Conservation (phyloP, 108 stramenopile species). For the Mediolabrus comicus region DNA sequence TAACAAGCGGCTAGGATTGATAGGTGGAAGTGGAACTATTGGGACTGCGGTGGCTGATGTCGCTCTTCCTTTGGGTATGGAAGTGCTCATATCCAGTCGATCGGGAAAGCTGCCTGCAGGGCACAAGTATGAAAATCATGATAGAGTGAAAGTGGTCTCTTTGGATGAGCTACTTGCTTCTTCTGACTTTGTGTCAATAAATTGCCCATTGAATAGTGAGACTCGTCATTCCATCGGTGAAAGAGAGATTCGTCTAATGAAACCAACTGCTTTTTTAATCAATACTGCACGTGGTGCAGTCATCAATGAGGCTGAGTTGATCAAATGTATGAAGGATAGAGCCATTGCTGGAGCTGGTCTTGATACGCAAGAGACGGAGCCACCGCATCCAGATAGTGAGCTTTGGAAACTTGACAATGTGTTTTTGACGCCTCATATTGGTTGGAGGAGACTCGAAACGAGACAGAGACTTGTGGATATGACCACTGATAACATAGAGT, state of each 20-base stretch:
- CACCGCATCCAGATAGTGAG: conserved; percentile 56
- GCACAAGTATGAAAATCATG: conserved; percentile 58
- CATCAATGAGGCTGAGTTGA: conserved; percentile 80
- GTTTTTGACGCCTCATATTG: conserved; percentile 84
- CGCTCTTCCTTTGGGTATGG: conserved; percentile 86
- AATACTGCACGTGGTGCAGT: conserved; percentile 90
- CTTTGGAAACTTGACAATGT: conserved; percentile 79
- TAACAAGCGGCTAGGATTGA: conserved; percentile 81
- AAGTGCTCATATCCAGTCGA: conserved; percentile 70
- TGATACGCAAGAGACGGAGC: conserved; percentile 77
- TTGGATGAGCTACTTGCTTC: conserved; percentile 54
- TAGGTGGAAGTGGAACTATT: conserved; percentile 88
- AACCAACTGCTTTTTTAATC: conserved; percentile 84
- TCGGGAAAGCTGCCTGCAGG: conserved; percentile 52
- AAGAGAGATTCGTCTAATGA: conserved; percentile 76
- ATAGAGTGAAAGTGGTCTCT: conserved; percentile 52
- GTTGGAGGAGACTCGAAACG: conserved; percentile 89
- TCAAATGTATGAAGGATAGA: conserved; percentile 61
- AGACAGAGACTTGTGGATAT: conserved; percentile 87
- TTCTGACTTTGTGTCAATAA: conserved; percentile 85
- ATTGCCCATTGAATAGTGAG: conserved; percentile 83
- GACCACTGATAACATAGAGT: conserved; percentile 78
- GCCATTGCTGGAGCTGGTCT: conserved; percentile 86
- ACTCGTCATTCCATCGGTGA: conserved; percentile 80
- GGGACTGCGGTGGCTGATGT: conserved; percentile 84